Evolutionary conservation across 2,329 filamentous ascomycete species (phyloP), one percentile per base, ranked within the genome.

Genomic region (Hortaea werneckii): DNA sequence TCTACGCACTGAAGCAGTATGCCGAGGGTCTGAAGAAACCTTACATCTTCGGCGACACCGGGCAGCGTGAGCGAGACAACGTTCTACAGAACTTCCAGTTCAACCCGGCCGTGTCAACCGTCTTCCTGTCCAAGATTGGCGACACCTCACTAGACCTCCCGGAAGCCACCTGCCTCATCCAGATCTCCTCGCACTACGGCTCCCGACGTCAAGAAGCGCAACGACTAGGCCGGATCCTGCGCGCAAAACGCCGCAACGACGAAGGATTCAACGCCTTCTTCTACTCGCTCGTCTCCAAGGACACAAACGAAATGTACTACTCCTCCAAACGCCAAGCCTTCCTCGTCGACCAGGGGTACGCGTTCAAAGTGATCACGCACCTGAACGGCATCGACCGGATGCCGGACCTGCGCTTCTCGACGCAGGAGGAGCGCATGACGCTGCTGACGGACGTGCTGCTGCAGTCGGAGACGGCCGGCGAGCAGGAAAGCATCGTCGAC

Each of bases 181-280:
- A 96, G 58, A 95, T 98, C 42, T 95, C 90, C 0, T 94, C 90
- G 0, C 92, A 98, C 62, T 98, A 95, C 59, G 92, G 92, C 51
- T 96, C 90, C 7, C 87, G 92, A 56, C 83, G 92, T 69, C 92
- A 96, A 66, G 92, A 98, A 69, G 92, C 92, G 0, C 92, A 96
- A 64, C 81, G 92, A 2, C 74, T 96, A 0, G 92, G 92, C 3
- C 83, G 92, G 43, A 96, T 98, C 57, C 78, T 98, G 3, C 79
- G 92, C 67, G 92, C 92, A 10, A 98, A 98, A 69, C 80, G 92
- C 12, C 79, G 92, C 63, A 96, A 95, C 58, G 92, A 98, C 57
- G 92, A 96, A 65, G 92, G 92, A 6, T 98, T 98, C 67, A 98
- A 98, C 62, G 92, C 92, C 0, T 98, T 96, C 67, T 98, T 98